Percentiles rank a stretch among this genome's conserved stretches.
phyloP scores from a whole-genome alignment of 805 yeast genomes.

The Ogataea salicorniae region DNA sequence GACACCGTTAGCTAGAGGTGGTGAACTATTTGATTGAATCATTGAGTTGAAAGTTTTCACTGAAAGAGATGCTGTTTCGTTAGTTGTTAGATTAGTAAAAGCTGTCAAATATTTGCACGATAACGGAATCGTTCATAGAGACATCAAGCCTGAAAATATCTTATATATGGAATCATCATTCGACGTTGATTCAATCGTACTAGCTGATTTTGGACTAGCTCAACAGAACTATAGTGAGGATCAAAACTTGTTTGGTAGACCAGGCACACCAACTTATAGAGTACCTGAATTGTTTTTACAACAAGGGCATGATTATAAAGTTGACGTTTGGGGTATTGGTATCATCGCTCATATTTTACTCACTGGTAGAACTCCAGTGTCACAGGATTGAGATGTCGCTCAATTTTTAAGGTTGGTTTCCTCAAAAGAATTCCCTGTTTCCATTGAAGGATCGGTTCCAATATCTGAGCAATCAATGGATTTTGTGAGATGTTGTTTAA shows the following conservation, averaged over 20 bases:
- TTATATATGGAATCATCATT: conserved; percentile 45
- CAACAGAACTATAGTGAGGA: conserved; percentile 39
- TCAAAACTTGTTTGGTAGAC: conserved; percentile 12
- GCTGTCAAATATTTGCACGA: conserved; percentile 74
- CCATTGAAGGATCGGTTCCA: conserved; percentile 4
- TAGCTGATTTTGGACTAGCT: conserved; percentile 93
- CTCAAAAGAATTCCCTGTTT: conserved; percentile 5
- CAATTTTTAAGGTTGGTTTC: conserved; percentile 4
- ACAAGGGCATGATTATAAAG: conserved; percentile 31
- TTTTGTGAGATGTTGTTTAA: conserved; percentile 63
- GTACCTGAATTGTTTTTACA: conserved; percentile 81
- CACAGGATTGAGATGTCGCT: conserved; percentile 6
- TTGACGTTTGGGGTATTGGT: conserved; percentile 33
- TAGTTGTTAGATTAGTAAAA: conserved; percentile 62
- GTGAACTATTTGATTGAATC: conserved; percentile 85
- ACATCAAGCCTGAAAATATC: conserved; percentile 69
- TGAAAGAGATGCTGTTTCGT: conserved; percentile 71
- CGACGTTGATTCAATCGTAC: conserved; percentile 58
- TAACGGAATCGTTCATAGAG: conserved; percentile 67
- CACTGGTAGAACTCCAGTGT: conserved; percentile 45
- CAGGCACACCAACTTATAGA: conserved; percentile 85
- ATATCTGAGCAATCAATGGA: conserved; percentile 68
- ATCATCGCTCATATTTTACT: conserved; percentile 15
- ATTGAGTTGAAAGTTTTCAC: conserved; percentile 71
- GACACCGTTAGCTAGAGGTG: conserved; percentile 88